Evolutionary conservation across 2,329 filamentous ascomycete species (phyloP).

Genomic region (Byssothecium circinans): DNA sequence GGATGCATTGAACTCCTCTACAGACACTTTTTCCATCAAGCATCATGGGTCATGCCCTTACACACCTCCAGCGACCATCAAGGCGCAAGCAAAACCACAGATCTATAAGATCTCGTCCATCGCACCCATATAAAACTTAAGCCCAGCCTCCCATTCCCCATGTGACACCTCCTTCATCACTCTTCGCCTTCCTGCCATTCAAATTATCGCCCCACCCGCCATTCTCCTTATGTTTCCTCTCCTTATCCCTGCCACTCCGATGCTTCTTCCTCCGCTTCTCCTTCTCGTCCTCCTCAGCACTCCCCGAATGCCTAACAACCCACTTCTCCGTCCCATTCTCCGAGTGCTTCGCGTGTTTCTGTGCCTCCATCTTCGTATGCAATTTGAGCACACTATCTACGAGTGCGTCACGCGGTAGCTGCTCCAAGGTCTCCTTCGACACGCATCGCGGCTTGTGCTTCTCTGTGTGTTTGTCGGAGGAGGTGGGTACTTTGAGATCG

Average conservation of each 20-base stretch:
- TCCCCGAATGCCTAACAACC: constrained; percentile 23
- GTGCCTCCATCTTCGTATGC: constrained; percentile 26
- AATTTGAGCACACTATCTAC: constrained; percentile 16
- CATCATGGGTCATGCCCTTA: too few species aligned
- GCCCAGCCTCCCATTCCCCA: background rate
- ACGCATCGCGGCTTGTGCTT: background rate
- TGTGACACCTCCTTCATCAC: background rate
- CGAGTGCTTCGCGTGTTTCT: constrained; percentile 8
- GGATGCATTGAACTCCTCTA: too few species aligned
- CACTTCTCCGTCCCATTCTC: constrained; percentile 20
- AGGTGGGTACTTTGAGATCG: background rate
- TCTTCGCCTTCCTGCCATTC: background rate
- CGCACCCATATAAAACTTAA: background rate
- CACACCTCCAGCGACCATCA: background rate
- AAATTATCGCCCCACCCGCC: background rate
- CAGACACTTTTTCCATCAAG: too few species aligned
- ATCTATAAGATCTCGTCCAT: background rate
- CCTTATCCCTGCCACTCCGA: background rate
- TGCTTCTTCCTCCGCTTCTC: constrained; percentile 2
- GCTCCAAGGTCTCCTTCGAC: constrained; percentile 20
- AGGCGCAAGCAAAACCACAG: background rate
- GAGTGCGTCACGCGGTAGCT: constrained; percentile 27
- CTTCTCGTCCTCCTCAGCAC: constrained; percentile 9
- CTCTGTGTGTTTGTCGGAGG: background rate
- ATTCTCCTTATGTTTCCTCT: background rate